A percentile compares a stretch with the other conserved stretches of the same genome.
phyloP scores from a whole-genome alignment of 2,329 filamentous ascomycete genomes.

The Balansia obtecta region DNA sequence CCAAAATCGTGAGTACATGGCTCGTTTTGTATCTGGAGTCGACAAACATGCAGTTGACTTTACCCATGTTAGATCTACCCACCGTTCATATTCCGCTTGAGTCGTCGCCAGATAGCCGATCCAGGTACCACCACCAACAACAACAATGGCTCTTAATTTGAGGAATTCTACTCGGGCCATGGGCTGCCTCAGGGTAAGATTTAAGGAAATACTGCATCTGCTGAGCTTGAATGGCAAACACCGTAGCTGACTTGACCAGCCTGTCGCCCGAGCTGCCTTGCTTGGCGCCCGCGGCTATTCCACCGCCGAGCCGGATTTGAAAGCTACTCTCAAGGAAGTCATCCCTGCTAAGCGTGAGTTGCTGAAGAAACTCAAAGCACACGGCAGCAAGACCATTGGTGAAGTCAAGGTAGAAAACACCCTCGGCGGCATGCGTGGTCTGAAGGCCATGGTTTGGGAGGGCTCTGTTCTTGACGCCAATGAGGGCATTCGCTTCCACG shows the following conservation, averaged over 20 bases:
- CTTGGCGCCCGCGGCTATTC: constrained; percentile 47
- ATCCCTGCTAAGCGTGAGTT: constrained; percentile 92
- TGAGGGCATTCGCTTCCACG: constrained; percentile 96
- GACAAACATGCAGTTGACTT: constrained; percentile 1
- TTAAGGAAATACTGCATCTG: background rate
- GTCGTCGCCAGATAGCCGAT: constrained; percentile 2
- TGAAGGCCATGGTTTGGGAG: constrained; percentile 99
- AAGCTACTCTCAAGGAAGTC: constrained; percentile 67
- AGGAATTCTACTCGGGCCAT: constrained; percentile 50
- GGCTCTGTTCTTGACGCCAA: constrained; percentile 93
- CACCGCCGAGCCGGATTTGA: constrained; percentile 77
- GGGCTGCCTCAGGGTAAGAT: constrained; percentile 48
- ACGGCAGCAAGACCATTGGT: constrained; percentile 71
- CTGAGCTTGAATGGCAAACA: background rate
- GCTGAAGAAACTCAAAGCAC: constrained; percentile 83
- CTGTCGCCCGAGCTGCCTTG: constrained; percentile 16
- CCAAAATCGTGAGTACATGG: background rate
- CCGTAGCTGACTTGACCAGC: background rate
- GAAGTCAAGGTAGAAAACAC: constrained; percentile 94
- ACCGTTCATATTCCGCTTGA: constrained; percentile 1
- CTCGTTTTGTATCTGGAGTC: background rate
- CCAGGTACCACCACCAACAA: background rate
- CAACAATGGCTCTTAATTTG: constrained; percentile 51
- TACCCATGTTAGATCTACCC: constrained; percentile 3
- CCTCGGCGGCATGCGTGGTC: constrained; percentile 90